phyloP scores from a whole-genome alignment of 176 grass and related monocot species.

The Zea mays region DNA sequence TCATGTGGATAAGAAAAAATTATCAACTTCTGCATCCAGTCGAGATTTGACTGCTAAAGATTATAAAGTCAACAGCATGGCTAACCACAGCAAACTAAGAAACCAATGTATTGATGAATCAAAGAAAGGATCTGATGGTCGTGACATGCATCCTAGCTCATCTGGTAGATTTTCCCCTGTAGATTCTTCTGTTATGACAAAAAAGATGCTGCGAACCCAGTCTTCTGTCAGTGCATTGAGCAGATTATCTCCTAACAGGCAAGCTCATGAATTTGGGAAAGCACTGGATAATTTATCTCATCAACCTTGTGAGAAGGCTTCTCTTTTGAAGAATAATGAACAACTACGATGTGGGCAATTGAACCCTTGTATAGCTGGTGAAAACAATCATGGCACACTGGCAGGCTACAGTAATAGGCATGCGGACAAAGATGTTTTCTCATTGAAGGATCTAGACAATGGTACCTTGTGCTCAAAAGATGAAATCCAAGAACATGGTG shows the following conservation, averaged over 20 bases:
- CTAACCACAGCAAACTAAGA: slow-evolving; percentile 35
- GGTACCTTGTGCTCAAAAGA: slow-evolving; percentile 31
- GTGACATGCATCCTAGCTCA: slow-evolving; percentile 20
- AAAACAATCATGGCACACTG: slow-evolving; percentile 20
- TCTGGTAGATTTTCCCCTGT: slow-evolving; percentile 24
- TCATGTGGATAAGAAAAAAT: slow-evolving; percentile 49
- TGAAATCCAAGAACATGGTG: slow-evolving; percentile 31
- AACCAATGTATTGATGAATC: slow-evolving; percentile 36
- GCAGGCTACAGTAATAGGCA: slow-evolving; percentile 14
- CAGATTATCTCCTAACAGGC: slow-evolving; percentile 42
- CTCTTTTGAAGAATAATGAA: slow-evolving; percentile 31
- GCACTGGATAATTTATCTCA: slow-evolving; percentile 35
- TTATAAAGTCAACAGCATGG: slow-evolving; percentile 25
- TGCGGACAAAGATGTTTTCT: slow-evolving; percentile 33
- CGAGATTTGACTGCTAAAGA: slow-evolving; percentile 43
- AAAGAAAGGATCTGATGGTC: slow-evolving; percentile 43
- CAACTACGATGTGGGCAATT: slow-evolving; percentile 20
- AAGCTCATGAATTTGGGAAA: slow-evolving; percentile 24
- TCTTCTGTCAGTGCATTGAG: slow-evolving; percentile 40
- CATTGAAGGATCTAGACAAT: slow-evolving; percentile 34
- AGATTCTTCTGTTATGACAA: slow-evolving; percentile 37
- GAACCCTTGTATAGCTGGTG: slow-evolving; percentile 27
- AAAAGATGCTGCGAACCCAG: slow-evolving; percentile 40
- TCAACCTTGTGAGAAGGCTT: slow-evolving; percentile 37
- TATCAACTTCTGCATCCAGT: slow-evolving; percentile 55